Conservation (phyloP, 352 stramenopile species). For the Globisporangium paddicum region DNA sequence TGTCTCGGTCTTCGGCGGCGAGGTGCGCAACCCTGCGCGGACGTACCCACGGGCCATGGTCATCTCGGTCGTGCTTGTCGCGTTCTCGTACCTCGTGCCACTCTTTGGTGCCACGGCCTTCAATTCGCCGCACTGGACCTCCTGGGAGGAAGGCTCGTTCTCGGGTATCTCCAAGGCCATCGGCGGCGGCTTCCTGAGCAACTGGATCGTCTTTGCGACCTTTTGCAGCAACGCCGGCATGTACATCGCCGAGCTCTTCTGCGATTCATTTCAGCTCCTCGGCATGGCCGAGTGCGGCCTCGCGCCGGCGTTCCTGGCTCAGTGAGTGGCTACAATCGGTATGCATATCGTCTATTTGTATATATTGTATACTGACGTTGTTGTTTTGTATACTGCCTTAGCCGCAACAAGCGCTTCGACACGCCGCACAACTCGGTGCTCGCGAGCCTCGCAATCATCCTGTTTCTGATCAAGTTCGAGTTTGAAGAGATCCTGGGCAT, state of each 20-base stretch:
- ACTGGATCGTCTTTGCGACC: slow-evolving; percentile 86
- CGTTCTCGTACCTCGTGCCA: slow-evolving; percentile 84
- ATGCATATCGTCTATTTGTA: not conserved
- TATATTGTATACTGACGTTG: not conserved
- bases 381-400: slow-evolving; percentile 3
- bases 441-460: slow-evolving; percentile 39
- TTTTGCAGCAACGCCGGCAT: slow-evolving; percentile 89
- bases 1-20: slow-evolving; percentile 84
- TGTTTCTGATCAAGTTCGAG: slow-evolving; percentile 48
- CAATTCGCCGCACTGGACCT: slow-evolving; percentile 47
- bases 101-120: slow-evolving; percentile 78
- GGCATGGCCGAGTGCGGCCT: slow-evolving; percentile 83
- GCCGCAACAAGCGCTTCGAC: slow-evolving; percentile 49
- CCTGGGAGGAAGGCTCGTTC: slow-evolving; percentile 91
- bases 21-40: slow-evolving; percentile 76
- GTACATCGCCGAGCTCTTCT: slow-evolving; percentile 92
- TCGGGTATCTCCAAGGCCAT: slow-evolving; percentile 79
- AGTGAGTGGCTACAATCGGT: slow-evolving; percentile 40
- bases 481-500: slow-evolving; percentile 82
- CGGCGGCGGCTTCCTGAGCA: slow-evolving; percentile 79
- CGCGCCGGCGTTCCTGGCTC: slow-evolving; percentile 76
- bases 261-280: slow-evolving; percentile 87
- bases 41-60: slow-evolving; percentile 85
- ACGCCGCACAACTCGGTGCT: slow-evolving; percentile 45
- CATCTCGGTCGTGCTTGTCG: slow-evolving; percentile 70